These are phyloP conservation scores for Pisolithus albus DNA, from an alignment of 768 basidiomycete species.

Conservation along the genomic window DNA sequence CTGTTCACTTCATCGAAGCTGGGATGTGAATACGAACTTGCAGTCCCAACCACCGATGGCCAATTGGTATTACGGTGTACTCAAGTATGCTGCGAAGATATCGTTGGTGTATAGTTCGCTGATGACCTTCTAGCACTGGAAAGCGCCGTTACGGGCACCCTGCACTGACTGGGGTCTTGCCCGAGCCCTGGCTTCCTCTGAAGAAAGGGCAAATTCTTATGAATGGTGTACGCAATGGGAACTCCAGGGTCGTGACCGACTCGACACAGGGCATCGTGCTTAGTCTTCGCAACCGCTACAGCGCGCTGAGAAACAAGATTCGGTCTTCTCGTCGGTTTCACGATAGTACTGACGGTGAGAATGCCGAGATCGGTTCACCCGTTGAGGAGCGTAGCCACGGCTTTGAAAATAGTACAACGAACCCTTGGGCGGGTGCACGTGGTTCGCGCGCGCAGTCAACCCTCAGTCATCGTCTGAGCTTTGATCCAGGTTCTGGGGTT, in stretches of 20 bases:
- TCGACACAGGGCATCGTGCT: conserved; percentile 68
- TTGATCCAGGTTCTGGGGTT: conserved; percentile 80
- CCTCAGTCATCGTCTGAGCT: conserved; percentile 64
- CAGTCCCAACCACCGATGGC: conserved; percentile 97
- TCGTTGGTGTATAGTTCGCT: background rate
- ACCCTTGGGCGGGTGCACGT: conserved; percentile 56
- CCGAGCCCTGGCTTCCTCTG: conserved; percentile 90
- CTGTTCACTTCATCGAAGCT: background rate
- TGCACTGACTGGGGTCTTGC: conserved; percentile 86
- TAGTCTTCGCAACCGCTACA: conserved; percentile 69
- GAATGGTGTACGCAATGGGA: conserved; percentile 38
- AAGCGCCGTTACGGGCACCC: conserved; percentile 94
- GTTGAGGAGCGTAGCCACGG: conserved; percentile 17
- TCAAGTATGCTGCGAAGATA: conserved; percentile 53
- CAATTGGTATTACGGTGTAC: conserved; percentile 87
- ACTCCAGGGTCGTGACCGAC: conserved; percentile 34
- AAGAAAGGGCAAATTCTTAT: conserved; percentile 75
- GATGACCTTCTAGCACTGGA: conserved; percentile 58
- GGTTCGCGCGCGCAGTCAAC: conserved; percentile 17
- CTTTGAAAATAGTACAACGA: conserved; percentile 27
- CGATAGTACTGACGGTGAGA: conserved; percentile 6
- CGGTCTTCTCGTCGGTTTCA: conserved; percentile 7
- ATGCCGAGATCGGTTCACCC: background rate
- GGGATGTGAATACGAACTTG: conserved; percentile 3
- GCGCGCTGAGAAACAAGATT: conserved; percentile 37